Evolutionary conservation across 2,329 filamentous ascomycete genomes (phyloP).

Genomic region (Elsinoe australis): DNA sequence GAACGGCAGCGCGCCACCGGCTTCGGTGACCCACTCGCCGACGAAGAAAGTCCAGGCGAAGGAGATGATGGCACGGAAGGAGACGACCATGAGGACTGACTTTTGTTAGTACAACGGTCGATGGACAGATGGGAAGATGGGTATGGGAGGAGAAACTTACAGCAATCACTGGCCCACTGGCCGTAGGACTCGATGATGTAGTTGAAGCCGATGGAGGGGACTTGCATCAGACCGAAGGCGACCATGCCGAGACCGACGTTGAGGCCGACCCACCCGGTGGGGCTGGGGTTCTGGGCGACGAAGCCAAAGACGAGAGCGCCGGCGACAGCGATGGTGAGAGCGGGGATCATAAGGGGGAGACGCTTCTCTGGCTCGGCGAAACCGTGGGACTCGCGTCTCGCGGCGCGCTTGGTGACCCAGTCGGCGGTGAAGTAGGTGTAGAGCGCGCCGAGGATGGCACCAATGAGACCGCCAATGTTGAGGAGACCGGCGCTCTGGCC

Average conservation of each 20-base stretch:
- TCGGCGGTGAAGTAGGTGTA: constrained; percentile 35
- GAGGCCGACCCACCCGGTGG: constrained; percentile 35
- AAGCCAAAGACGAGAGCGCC: constrained; percentile 37
- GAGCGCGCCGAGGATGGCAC: constrained; percentile 31
- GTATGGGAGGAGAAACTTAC: constrained; percentile 1
- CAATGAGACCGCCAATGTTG: constrained; percentile 34
- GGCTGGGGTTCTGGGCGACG: constrained; percentile 32
- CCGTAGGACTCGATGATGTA: constrained; percentile 32
- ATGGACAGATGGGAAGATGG: not conserved
- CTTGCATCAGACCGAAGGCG: constrained; percentile 37
- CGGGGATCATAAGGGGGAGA: constrained; percentile 34
- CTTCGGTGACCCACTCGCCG: constrained; percentile 39
- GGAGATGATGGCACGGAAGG: constrained; percentile 42
- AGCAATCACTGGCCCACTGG: constrained; percentile 41
- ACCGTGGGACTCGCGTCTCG: constrained; percentile 32
- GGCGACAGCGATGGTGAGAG: constrained; percentile 32
- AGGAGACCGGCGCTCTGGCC: constrained; percentile 34
- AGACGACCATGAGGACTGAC: constrained; percentile 43
- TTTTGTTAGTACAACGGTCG: not conserved
- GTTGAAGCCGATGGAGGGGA: constrained; percentile 38
- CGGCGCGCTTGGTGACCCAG: constrained; percentile 32
- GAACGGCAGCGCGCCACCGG: constrained; percentile 43
- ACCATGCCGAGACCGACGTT: constrained; percentile 36
- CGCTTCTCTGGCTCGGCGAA: constrained; percentile 36
- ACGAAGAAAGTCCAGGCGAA: constrained; percentile 52